Evolutionary conservation across 768 basidiomycete genomes (phyloP).

Genomic region (Mrakia gelida): DNA sequence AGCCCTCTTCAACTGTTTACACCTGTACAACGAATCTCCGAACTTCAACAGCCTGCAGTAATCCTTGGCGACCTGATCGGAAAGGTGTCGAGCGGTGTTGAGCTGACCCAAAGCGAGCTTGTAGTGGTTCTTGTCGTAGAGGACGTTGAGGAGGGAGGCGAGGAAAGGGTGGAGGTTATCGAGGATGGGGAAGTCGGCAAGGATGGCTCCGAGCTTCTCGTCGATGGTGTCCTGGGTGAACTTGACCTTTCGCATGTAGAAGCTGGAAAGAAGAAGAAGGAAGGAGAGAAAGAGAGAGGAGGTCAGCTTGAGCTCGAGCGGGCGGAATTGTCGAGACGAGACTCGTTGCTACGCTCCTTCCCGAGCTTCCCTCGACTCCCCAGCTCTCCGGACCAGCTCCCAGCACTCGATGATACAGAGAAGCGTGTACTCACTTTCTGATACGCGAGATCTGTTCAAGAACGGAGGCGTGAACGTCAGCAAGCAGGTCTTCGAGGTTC

Average conservation of each 20-base stretch:
- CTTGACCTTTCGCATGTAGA: constrained; percentile 98
- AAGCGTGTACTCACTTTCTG: constrained; percentile 54
- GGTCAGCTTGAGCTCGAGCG: constrained; percentile 11
- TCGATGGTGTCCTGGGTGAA: constrained; percentile 96
- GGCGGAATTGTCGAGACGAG: background rate
- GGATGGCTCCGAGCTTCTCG: constrained; percentile 86
- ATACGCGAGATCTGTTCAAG: constrained; percentile 82
- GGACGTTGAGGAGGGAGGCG: constrained; percentile 90
- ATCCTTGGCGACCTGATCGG: constrained; percentile 95
- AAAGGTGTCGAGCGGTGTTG: constrained; percentile 89
- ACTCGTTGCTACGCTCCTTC: background rate
- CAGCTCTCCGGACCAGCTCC: background rate
- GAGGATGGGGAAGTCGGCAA: constrained; percentile 94
- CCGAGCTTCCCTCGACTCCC: background rate
- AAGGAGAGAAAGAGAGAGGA: background rate
- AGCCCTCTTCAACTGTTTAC: constrained; percentile 96
- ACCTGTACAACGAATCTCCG: constrained; percentile 93
- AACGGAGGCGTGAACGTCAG: background rate
- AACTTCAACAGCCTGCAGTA: constrained; percentile 94
- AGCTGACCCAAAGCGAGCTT: constrained; percentile 97
- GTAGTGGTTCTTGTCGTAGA: constrained; percentile 86
- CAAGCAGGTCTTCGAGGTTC: background rate
- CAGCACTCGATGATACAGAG: no score
- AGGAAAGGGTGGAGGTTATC: constrained; percentile 94
- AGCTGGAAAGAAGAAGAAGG: constrained; percentile 33